These are phyloP conservation scores for Eleusine indica DNA, from an alignment of 176 grass and related monocot species.

Conservation along the genomic window DNA sequence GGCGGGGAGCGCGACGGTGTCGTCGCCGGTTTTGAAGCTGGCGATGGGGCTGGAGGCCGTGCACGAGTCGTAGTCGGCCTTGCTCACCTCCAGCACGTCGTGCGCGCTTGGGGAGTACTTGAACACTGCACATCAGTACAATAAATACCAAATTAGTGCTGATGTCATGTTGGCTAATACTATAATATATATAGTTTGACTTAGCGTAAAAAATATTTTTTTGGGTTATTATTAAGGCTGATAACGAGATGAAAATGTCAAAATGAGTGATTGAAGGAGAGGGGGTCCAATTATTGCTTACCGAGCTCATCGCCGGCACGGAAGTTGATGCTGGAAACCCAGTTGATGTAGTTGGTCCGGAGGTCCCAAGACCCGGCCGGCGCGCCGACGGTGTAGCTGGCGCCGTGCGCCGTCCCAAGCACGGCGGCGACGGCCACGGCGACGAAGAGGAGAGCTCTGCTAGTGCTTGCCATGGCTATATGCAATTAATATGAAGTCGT, in stretches of 20 bases:
- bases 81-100: conserved; percentile 46
- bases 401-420: neutral
- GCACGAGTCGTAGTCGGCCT: conserved; percentile 29
- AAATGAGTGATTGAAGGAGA: too few relatives aligned
- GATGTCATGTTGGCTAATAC: too few relatives aligned
- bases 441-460: neutral
- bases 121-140: neutral
- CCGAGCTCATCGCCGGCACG: conserved; percentile 17
- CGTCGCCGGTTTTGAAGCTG: neutral
- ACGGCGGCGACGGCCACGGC: neutral
- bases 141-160: too few relatives aligned
- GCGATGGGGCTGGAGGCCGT: neutral
- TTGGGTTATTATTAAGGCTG: too few relatives aligned
- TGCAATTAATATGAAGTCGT: neutral
- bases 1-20: conserved; percentile 17
- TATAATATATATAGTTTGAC: too few relatives aligned
- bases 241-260: too few relatives aligned
- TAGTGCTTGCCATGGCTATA: neutral
- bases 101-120: neutral
- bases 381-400: conserved; percentile 30
- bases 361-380: conserved; percentile 12
- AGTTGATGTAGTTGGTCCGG: conserved; percentile 18
- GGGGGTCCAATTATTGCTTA: neutral
- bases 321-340: conserved; percentile 27
- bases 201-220: too few relatives aligned